A percentile compares a stretch with the other conserved stretches of the same genome.
These are phyloP conservation scores for Vitis vinifera DNA, from an alignment of 164 flowering plant species.

Conservation along the genomic window ASM3070453v1 NC_081807.1:2859001-2859500, in stretches of 20 bases:
- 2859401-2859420: constrained; percentile 80
- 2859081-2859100: constrained; percentile 64
- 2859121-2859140: constrained; percentile 74
- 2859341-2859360: constrained; percentile 73
- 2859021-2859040: not conserved
- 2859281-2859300: constrained; percentile 89
- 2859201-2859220: constrained; percentile 95
- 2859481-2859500: constrained; percentile 53
- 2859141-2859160: constrained; percentile 48
- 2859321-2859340: constrained; percentile 91
- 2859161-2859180: constrained; percentile 85
- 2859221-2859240: constrained; percentile 57
- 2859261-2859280: constrained; percentile 73
- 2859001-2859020: too few relatives aligned
- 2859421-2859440: constrained; percentile 4
- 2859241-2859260: constrained; percentile 53
- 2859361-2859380: constrained; percentile 81
- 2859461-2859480: constrained; percentile 2
- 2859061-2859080: constrained; percentile 68
- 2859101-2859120: constrained; percentile 62
- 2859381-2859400: constrained; percentile 82
- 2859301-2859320: constrained; percentile 85
- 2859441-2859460: not conserved
- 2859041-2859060: not conserved
- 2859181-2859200: constrained; percentile 89